Evolutionary conservation across 2,329 filamentous ascomycete genomes (phyloP).

Genomic region (Exutisphaerella laricina): DNA sequence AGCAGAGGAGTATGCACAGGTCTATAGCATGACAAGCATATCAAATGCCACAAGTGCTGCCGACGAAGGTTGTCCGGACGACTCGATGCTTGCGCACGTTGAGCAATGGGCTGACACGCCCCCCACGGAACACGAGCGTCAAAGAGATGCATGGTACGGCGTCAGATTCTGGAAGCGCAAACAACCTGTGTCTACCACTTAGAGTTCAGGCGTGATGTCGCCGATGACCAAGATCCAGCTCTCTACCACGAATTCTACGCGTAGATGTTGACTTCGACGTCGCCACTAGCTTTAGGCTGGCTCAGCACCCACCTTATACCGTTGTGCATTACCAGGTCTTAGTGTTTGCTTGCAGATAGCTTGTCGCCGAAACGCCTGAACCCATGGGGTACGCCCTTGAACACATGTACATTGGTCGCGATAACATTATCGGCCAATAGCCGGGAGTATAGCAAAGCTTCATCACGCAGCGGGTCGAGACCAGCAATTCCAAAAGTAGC

Average conservation of each 20-base stretch:
- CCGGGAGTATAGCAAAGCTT: slow-evolving; percentile 45
- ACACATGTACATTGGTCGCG: slow-evolving; percentile 45
- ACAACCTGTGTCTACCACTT: too few relatives aligned
- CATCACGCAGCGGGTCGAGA: slow-evolving; percentile 46
- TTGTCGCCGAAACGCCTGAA: slow-evolving; percentile 44
- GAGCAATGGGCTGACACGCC: not conserved
- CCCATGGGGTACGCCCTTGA: slow-evolving; percentile 50
- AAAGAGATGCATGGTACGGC: not conserved
- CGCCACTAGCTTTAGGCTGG: slow-evolving; percentile 8
- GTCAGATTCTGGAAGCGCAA: not conserved
- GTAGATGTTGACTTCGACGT: slow-evolving; percentile 13
- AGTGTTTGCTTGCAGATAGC: slow-evolving; percentile 38
- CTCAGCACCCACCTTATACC: slow-evolving; percentile 40
- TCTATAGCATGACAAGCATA: not conserved
- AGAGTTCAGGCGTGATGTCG: too few relatives aligned
- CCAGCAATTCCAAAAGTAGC: slow-evolving; percentile 45
- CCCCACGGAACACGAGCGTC: not conserved
- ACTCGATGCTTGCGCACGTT: not conserved
- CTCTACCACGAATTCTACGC: not conserved
- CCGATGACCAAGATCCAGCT: not conserved
- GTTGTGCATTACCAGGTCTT: slow-evolving; percentile 41
- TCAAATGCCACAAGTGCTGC: not conserved
- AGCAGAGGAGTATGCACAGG: not conserved
- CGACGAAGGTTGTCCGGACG: not conserved
- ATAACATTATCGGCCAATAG: slow-evolving; percentile 44